Evolutionary conservation across 1,284 basidiomycete genomes (phyloP).

Genomic region (Malassezia pachydermatis): DNA sequence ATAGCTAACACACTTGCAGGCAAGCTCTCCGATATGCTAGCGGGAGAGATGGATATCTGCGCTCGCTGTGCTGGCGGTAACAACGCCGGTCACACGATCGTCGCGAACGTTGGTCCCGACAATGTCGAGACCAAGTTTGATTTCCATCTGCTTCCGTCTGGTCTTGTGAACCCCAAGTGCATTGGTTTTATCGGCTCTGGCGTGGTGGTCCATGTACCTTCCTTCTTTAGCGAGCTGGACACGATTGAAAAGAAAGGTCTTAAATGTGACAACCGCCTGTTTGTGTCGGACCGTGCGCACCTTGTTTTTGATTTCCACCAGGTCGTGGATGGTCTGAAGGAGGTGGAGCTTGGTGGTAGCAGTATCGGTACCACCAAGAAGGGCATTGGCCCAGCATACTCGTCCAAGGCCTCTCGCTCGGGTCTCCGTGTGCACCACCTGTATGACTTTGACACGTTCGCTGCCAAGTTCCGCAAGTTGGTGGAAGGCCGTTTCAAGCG

Average conservation of each 20-base stretch:
- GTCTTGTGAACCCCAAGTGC: constrained; percentile 84
- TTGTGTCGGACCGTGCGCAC: constrained; percentile 90
- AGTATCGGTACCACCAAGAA: constrained; percentile 94
- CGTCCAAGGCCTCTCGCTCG: constrained; percentile 89
- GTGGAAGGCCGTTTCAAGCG: constrained; percentile 97
- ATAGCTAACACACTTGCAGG: constrained; percentile 18
- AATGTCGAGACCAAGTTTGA: constrained; percentile 73
- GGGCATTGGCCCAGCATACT: constrained; percentile 97
- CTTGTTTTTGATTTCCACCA: constrained; percentile 99
- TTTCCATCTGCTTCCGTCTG: constrained; percentile 89
- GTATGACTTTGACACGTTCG: constrained; percentile 77
- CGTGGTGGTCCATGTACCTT: constrained; percentile 87
- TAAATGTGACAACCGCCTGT: constrained; percentile 71
- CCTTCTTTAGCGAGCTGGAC: constrained; percentile 88
- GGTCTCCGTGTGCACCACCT: constrained; percentile 92
- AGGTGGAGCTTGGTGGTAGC: constrained; percentile 83
- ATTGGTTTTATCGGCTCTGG: constrained; percentile 82
- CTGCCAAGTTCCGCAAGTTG: constrained; percentile 81
- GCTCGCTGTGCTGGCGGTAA: constrained; percentile 95
- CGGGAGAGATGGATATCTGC: constrained; percentile 75
- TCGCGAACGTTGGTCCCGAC: constrained; percentile 64
- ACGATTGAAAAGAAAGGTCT: constrained; percentile 71
- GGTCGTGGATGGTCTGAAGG: constrained; percentile 96
- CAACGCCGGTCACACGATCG: constrained; percentile 97
- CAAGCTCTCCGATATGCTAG: constrained; percentile 46